Base-by-base conservation (phyloP, 1,284 basidiomycete species). In the Phaffia rhodozyma region DNA sequence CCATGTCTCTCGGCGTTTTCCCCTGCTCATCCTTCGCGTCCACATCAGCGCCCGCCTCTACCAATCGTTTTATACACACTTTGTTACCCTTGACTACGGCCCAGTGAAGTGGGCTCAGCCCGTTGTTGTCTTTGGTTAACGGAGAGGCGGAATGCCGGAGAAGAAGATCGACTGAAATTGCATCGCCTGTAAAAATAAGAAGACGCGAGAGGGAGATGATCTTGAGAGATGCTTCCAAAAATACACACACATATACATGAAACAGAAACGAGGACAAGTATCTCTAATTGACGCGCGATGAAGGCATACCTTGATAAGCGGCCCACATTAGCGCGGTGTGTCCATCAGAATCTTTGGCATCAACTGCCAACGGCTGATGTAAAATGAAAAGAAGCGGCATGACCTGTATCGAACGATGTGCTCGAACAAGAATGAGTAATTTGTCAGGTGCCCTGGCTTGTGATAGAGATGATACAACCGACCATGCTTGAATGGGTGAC, bases 261-360 rank as follows among this genome's bases (percentile, higher is more conserved):
- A n/a, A n/a, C n/a, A n/a, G n/a, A 43, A 43, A 16, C 6, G 13
- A 43, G 13, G 13, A 43, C 13, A 43, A 7, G 38, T 43, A 43
- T 43, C 38, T 43, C 38, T 43, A 43, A 43, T 43, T 43, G 38
- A 43, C 38, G 13, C 38, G 38, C 38, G 16, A 43, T 16, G 5
- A 2, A 43, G 13, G 55, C 70, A 67, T 53, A 75, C 75, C 76
- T 74, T 98, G 96, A 77, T 97, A 98, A 4, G 92, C 91, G 1
- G 96, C 96, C 96, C 96, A 98, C 90, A 97, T 97, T 61, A 99
- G 81, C 0, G 90, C 82, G 0, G 94, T 97, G 72, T 98, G 96
- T 0, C 94, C 94, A 71, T 92, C 89, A 1, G 84, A 79, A 74
- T 99, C 96, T 53, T 85, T 82, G 53, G 86, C 86, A 73, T 96